Percentiles rank a stretch among this genome's conserved stretches.
These are phyloP conservation scores for Cordyceps javanica DNA, from an alignment of 2,329 filamentous ascomycete genomes.

Conservation along the genomic window DNA sequence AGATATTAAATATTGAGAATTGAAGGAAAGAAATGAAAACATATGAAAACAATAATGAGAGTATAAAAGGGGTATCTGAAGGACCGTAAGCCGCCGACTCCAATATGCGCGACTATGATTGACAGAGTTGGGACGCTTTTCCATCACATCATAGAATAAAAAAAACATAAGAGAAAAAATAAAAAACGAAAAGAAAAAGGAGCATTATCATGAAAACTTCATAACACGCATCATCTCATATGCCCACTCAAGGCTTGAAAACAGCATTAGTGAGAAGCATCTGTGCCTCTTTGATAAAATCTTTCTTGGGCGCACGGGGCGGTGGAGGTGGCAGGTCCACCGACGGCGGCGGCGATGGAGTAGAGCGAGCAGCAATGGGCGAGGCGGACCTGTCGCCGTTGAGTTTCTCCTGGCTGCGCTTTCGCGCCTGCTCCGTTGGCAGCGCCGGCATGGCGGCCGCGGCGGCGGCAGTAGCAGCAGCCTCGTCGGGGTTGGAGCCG, in stretches of 20 bases:
- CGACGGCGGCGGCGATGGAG: background rate
- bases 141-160: constrained; percentile 11
- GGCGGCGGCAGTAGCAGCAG: constrained; percentile 16
- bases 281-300: background rate
- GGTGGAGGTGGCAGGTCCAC: background rate
- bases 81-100: constrained; percentile 3
- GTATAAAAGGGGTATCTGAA: constrained; percentile 9
- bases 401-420: constrained; percentile 47
- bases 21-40: background rate
- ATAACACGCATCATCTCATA: background rate
- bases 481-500: constrained; percentile 20
- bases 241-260: constrained; percentile 34
- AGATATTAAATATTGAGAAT: constrained; percentile 1
- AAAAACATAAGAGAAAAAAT: too few relatives aligned
- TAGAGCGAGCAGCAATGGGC: background rate
- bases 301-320: constrained; percentile 1
- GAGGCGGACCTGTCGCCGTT: constrained; percentile 25
- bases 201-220: constrained; percentile 7
- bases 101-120: background rate
- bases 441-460: too few relatives aligned
- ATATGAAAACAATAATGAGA: constrained; percentile 1
- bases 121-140: background rate
- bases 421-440: constrained; percentile 40
- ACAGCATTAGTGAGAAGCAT: constrained; percentile 42
- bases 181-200: background rate